A percentile compares a stretch with the other conserved stretches of the same genome.
phyloP scores from a whole-genome alignment of 345 rosid species.

The Pistacia vera region DNA sequence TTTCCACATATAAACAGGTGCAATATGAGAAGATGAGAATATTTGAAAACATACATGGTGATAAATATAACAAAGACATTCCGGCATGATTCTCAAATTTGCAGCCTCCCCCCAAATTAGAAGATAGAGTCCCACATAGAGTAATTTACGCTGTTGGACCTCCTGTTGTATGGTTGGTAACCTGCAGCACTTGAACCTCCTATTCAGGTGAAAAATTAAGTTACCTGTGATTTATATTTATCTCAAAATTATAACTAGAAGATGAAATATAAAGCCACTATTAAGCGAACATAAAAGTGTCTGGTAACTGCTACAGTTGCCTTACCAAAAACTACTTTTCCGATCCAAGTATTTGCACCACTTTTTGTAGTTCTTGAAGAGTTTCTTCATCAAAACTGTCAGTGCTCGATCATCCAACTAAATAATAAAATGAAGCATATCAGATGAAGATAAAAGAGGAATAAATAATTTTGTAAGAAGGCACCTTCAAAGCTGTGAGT shows the following conservation, averaged over 20 bases:
- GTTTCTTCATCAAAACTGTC: slow-evolving; percentile 98
- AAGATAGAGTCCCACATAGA: no score
- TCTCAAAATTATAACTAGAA: not conserved
- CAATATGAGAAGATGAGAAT: slow-evolving; percentile 15
- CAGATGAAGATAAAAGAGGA: no score
- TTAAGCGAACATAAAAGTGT: not conserved
- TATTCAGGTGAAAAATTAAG: not conserved
- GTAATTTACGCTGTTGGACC: no score
- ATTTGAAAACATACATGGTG: no score
- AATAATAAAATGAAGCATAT: not conserved
- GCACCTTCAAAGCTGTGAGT: no score
- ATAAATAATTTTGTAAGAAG: no score
- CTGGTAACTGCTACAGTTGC: not conserved
- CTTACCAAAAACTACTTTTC: slow-evolving; percentile 99
- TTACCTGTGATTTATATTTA: not conserved
- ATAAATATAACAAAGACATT: no score
- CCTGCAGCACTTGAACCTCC: not conserved
- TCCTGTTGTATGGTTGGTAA: no score
- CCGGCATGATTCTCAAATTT: no score
- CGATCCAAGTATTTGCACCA: slow-evolving; percentile 98
- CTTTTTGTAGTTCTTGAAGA: slow-evolving; percentile 96
- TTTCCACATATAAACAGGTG: slow-evolving; percentile 13
- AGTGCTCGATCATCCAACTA: slow-evolving; percentile 97
- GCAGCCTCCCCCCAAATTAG: no score
- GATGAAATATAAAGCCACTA: not conserved